Conservation (phyloP, 441 rosid species). For the Pelargonium exstipulatum region DNA sequence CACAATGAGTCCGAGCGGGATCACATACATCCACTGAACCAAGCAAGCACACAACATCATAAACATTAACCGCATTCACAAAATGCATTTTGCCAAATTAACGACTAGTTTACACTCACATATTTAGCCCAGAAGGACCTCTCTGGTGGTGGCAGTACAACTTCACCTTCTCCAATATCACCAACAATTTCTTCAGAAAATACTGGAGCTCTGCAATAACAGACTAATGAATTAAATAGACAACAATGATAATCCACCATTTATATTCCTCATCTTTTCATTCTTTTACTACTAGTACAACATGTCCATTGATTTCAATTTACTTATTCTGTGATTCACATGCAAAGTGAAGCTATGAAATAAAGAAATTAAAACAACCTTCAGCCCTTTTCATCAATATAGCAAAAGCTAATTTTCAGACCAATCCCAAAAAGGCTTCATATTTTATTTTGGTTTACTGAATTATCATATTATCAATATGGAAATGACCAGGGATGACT, state of each 20-base stretch:
- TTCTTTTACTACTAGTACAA: not conserved
- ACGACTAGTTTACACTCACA: constrained; percentile 39
- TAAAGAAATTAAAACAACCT: too few relatives aligned
- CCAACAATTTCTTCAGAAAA: constrained; percentile 59
- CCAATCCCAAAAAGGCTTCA: not conserved
- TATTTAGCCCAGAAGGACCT: constrained; percentile 95
- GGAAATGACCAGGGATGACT: too few relatives aligned
- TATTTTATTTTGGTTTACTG: not conserved
- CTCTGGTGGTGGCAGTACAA: constrained; percentile 55
- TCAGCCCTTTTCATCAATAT: too few relatives aligned
- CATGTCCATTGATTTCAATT: not conserved
- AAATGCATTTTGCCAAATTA: too few relatives aligned
- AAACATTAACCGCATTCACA: too few relatives aligned
- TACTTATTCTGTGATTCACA: not conserved
- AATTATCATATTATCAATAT: too few relatives aligned
- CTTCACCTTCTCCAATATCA: constrained; percentile 66
- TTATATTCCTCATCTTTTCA: too few relatives aligned
- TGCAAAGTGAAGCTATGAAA: not conserved
- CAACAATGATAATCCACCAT: not conserved
- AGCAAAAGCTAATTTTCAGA: not conserved
- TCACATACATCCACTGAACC: constrained; percentile 88
- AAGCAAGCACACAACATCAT: not conserved
- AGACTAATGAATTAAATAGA: not conserved
- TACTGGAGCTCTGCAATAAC: constrained; percentile 55
- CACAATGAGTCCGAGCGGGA: constrained; percentile 78